Evolutionary conservation across 495 filamentous ascomycete genomes (phyloP).

Genomic region (Sordaria brevicollis): DNA sequence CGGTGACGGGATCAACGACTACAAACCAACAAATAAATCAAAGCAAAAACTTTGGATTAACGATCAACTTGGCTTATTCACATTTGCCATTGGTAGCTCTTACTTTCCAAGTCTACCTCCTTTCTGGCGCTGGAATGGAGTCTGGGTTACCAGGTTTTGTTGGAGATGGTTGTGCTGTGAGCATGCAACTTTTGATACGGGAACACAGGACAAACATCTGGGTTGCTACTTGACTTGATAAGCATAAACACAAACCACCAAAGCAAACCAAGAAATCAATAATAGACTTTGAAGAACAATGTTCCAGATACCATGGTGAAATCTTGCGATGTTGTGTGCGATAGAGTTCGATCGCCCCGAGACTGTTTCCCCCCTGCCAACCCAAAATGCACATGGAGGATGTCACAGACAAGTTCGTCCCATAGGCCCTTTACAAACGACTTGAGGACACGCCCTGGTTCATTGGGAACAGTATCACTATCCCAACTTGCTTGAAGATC

Average conservation of each 20-base stretch:
- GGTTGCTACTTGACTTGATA: neutral
- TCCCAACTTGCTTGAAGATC: neutral
- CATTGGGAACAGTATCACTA: neutral
- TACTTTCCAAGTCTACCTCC: neutral
- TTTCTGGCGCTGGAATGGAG: neutral
- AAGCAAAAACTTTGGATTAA: neutral
- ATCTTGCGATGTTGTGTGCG: neutral
- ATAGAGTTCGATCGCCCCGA: neutral
- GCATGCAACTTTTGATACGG: neutral
- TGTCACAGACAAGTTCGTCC: neutral
- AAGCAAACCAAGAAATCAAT: neutral
- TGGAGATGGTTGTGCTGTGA: neutral
- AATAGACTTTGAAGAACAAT: neutral
- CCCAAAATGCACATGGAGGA: neutral
- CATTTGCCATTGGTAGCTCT: neutral
- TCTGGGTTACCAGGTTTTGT: neutral
- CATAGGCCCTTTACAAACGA: neutral
- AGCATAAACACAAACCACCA: neutral
- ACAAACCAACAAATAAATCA: neutral
- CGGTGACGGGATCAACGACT: neutral
- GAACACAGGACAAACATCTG: neutral
- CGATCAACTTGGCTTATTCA: neutral
- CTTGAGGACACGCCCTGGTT: neutral
- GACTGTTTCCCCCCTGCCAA: neutral
- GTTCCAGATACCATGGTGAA: neutral